Conservation (phyloP, 2,329 filamentous ascomycete species). For the Botrytis aclada region DNA sequence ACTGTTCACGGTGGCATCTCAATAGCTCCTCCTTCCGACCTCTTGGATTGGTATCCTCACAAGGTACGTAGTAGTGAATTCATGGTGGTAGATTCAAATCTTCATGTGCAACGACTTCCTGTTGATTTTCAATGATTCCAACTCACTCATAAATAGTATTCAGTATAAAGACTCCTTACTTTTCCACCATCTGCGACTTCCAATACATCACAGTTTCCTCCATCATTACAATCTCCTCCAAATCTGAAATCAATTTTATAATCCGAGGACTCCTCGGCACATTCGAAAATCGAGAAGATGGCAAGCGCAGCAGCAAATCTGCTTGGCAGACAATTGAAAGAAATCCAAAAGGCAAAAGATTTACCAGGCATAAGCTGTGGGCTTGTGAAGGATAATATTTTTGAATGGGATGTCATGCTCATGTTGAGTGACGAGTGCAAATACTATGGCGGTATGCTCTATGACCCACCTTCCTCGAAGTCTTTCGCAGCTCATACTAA, state of each 20-base stretch:
- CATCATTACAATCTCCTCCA: not conserved
- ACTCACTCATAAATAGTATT: not conserved
- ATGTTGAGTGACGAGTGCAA: slow-evolving; percentile 88
- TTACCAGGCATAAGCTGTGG: slow-evolving; percentile 94
- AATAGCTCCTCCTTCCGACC: not conserved
- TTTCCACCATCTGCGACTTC: not conserved
- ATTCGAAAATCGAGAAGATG: not conserved
- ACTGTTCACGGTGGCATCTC: not conserved
- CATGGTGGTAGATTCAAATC: not conserved
- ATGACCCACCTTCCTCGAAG: slow-evolving; percentile 44
- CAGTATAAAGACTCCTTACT: not conserved
- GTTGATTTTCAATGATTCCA: not conserved
- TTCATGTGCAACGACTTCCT: not conserved
- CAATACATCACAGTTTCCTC: not conserved
- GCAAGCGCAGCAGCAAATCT: slow-evolving; percentile 58
- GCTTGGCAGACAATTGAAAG: slow-evolving; percentile 81
- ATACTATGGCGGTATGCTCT: slow-evolving; percentile 64
- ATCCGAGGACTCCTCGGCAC: not conserved
- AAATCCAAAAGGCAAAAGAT: slow-evolving; percentile 89
- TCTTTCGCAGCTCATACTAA: slow-evolving; percentile 57
- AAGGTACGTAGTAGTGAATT: not conserved
- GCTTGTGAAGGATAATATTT: slow-evolving; percentile 81
- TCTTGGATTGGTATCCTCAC: not conserved
- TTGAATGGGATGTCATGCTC: slow-evolving; percentile 98
- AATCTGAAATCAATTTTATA: not conserved